Base-by-base conservation (phyloP, 164 flowering plant genomes). In the Hamamelis virginiana region DNA sequence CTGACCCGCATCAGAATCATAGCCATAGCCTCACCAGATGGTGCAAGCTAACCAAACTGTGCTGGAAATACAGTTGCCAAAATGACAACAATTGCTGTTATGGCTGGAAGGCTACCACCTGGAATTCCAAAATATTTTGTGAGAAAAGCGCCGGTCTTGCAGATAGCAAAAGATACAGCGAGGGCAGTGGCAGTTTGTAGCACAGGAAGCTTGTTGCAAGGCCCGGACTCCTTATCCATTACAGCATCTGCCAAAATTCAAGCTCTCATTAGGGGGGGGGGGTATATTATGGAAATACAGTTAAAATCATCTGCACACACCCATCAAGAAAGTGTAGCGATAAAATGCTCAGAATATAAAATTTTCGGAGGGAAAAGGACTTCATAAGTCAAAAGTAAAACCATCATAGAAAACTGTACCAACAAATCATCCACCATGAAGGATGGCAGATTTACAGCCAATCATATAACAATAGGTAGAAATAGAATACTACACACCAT, bases 1-100 rank as follows among this genome's bases (percentile, higher is more conserved):
- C 65, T 60, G 68, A 87, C 98, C 97, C 91, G 97, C 94, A 92
- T 89, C 66, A 91, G 80, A 52, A 94, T 86, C 66, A 87, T 22
- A 67, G 97, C 92, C 81, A 89, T 68, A 59, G 92, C 88, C 68
- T 94, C 94, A 23, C 94, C 96, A 69, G 96, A 66, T 64, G 97
- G 96, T 67, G 97, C 98, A 70, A 92, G 92, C 52, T 70, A 74
- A 59, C 71, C 76, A 74, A 89, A 84, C 57, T 79, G 87, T 23
- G 65, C 65, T 18, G 97, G 97, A 70, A 92, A 80, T 26, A 68
- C 58, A 68, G 97, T 89, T 72, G 97, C 92, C 61, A 94, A 66
- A 55, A 79, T 53, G 43, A 95, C 91, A 56, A 88, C 89, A 68
- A 88, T 77, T 14, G 89, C 98, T 63, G 97, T 92, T 26, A 86